Conservation (phyloP, 352 stramenopile species). For the Phytophthora syringae region DNA sequence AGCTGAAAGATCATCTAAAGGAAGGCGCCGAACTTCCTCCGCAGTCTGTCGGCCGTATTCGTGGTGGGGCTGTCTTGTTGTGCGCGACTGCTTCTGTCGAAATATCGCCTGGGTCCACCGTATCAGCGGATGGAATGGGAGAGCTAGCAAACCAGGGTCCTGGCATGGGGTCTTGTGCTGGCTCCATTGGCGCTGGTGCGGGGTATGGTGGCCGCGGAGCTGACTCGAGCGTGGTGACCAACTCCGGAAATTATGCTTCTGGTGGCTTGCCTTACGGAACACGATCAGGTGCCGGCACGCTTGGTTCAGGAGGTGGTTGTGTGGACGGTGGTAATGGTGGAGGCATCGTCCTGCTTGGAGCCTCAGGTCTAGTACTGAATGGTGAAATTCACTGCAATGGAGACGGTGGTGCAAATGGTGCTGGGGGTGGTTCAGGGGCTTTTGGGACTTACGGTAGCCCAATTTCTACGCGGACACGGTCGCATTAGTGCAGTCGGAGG, state of each 20-base stretch:
- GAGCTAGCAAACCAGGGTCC: constrained; percentile 70
- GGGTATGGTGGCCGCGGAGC: constrained; percentile 76
- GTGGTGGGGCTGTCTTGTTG: constrained; percentile 63
- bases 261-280: constrained; percentile 77
- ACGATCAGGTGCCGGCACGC: constrained; percentile 62
- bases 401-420: constrained; percentile 56
- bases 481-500: constrained; percentile 77
- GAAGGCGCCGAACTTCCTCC: constrained; percentile 25
- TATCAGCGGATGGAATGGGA: constrained; percentile 69
- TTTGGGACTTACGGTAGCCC: constrained; percentile 63
- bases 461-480: constrained; percentile 64
- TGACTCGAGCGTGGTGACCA: constrained; percentile 67
- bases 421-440: constrained; percentile 79
- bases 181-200: constrained; percentile 66
- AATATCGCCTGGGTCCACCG: constrained; percentile 44
- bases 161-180: constrained; percentile 61
- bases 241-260: constrained; percentile 60
- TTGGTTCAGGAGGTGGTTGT: constrained; percentile 78
- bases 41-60: constrained; percentile 37
- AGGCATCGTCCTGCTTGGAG: constrained; percentile 73
- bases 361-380: constrained; percentile 63
- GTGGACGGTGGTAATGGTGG: constrained; percentile 70
- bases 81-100: constrained; percentile 61
- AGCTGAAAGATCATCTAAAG: constrained; percentile 31
- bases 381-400: constrained; percentile 79